Conservation (phyloP, 2,329 filamentous ascomycete species). For the Aspergillus floridensis region DNA sequence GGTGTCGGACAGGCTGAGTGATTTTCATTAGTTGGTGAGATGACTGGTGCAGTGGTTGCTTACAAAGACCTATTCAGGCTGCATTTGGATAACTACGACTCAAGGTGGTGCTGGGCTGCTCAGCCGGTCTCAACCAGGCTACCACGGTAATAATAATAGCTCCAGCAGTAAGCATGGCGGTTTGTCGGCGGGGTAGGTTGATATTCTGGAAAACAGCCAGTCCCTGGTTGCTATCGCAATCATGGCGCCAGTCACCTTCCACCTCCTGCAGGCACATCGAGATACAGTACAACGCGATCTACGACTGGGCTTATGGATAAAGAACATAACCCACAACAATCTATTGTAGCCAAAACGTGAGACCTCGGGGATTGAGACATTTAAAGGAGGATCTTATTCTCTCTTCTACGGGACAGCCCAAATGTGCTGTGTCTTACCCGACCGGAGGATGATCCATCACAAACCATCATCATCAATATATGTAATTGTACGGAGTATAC, state of each 20-base stretch:
- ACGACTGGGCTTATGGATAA: too few relatives aligned
- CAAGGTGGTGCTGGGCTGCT: too few relatives aligned
- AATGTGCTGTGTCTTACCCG: background rate
- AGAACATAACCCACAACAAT: too few relatives aligned
- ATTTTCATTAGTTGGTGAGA: background rate
- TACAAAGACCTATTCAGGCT: background rate
- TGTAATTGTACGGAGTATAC: background rate
- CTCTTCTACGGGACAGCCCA: background rate
- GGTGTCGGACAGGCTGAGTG: background rate
- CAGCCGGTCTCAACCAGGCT: too few relatives aligned
- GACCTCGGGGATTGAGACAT: too few relatives aligned
- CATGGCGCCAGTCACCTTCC: too few relatives aligned
- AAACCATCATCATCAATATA: background rate
- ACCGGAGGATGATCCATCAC: background rate
- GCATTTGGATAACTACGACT: too few relatives aligned
- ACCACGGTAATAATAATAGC: background rate
- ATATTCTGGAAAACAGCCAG: background rate
- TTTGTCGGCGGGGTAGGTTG: background rate
- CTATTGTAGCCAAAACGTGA: too few relatives aligned
- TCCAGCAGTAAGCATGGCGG: background rate
- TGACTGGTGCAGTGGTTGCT: background rate
- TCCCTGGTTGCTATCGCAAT: background rate
- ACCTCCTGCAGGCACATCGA: too few relatives aligned
- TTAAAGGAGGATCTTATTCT: too few relatives aligned
- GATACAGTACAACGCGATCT: too few relatives aligned